These are phyloP conservation scores for Smallanthus sonchifolius DNA, from an alignment of 129 eudicot genomes.

Conservation along the genomic window DNA sequence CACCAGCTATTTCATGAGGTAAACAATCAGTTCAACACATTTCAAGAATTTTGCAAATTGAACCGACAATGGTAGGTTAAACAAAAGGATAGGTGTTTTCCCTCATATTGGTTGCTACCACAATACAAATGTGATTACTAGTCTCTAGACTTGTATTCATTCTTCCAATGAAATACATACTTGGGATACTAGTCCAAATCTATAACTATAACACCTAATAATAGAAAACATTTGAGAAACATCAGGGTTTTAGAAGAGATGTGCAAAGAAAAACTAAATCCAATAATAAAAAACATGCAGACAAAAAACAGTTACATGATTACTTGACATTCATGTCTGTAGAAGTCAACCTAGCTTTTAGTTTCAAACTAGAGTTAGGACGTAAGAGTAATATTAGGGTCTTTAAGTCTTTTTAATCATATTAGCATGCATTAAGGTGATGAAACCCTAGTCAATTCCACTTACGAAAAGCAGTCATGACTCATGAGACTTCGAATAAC, in stretches of 20 bases:
- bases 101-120: not conserved
- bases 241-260: no score
- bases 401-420: not conserved
- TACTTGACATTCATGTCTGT: no score
- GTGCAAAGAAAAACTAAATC: no score
- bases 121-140: not conserved
- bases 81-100: not conserved
- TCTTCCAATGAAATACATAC: no score
- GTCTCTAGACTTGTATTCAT: not conserved
- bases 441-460: not conserved
- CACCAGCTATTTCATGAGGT: not conserved
- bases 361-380: no score
- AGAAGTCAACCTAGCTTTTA: no score
- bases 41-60: not conserved
- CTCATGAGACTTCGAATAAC: not conserved
- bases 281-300: no score
- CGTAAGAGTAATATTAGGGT: not conserved
- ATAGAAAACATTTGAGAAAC: no score
- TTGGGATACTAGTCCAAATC: not conserved
- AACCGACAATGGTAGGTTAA: not conserved
- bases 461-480: not conserved
- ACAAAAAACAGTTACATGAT: no score
- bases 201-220: not conserved
- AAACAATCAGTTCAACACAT: not conserved
- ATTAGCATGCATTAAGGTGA: not conserved